These are phyloP conservation scores for Pseudogymnoascus sp. DNA, from an alignment of 2,329 filamentous ascomycete genomes.

Conservation along the genomic window DNA sequence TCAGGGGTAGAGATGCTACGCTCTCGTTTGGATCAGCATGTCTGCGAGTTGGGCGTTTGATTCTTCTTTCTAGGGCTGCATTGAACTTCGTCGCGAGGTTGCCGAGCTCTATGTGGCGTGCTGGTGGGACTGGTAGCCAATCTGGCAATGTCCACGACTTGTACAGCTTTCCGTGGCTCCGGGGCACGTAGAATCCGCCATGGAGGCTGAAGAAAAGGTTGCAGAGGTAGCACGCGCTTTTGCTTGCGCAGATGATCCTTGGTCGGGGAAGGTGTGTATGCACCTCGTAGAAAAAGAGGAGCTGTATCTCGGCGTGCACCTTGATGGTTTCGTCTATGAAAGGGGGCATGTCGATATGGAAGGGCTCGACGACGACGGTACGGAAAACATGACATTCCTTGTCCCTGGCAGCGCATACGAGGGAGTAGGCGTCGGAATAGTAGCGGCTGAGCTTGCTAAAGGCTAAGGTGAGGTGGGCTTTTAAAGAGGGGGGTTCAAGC, in stretches of 20 bases:
- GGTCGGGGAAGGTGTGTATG: conserved; percentile 25
- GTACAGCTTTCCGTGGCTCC: conserved; percentile 38
- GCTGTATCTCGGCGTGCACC: conserved; percentile 43
- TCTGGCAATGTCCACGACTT: conserved; percentile 36
- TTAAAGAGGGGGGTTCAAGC: conserved; percentile 13
- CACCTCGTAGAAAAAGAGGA: conserved; percentile 36
- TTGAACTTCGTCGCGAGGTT: conserved; percentile 11
- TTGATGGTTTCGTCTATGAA: conserved; percentile 18
- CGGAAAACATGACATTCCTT: conserved; percentile 20
- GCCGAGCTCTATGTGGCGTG: conserved; percentile 9
- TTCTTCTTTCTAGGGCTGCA: conserved; percentile 12
- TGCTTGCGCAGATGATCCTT: conserved; percentile 39
- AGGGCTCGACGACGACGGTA: conserved; percentile 18
- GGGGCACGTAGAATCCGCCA: conserved; percentile 33
- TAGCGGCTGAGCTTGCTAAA: conserved; percentile 27
- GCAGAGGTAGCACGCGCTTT: conserved; percentile 44
- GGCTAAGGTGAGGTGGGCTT: conserved; percentile 17
- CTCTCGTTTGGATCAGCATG: background rate
- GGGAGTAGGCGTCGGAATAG: conserved; percentile 21
- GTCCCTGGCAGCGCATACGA: conserved; percentile 20
- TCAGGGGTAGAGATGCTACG: background rate
- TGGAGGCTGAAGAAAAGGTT: conserved; percentile 38
- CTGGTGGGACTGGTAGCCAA: conserved; percentile 17
- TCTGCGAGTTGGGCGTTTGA: background rate
- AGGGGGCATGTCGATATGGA: conserved; percentile 13